Evolutionary conservation across 371 early-diverging fungal genomes (phyloP).

Genomic region (Mortierella sp.): DNA sequence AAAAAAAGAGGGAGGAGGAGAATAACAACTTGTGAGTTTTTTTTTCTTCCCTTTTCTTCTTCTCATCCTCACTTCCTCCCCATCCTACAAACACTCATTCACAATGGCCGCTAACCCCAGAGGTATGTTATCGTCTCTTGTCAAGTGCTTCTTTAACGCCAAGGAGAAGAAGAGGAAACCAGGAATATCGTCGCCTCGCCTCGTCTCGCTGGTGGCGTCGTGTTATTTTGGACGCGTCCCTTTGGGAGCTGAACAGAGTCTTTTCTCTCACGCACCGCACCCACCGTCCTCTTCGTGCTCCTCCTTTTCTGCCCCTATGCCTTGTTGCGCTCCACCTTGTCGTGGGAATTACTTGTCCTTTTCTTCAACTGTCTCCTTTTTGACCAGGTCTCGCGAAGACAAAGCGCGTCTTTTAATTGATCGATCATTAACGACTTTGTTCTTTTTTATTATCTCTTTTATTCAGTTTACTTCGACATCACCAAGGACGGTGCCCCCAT

Average conservation of each 20-base stretch:
- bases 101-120: conserved; percentile 41
- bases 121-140: conserved; percentile 19
- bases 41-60: conserved; percentile 19
- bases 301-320: not conserved
- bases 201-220: not conserved
- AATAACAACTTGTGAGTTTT: not conserved
- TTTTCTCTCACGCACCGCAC: not conserved
- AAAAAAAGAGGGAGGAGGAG: not conserved
- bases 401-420: not conserved
- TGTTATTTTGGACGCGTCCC: conserved; percentile 2
- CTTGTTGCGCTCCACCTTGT: not conserved
- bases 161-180: not conserved
- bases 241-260: not conserved
- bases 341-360: not conserved
- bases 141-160: not conserved
- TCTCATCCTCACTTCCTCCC: not conserved
- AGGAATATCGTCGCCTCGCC: not conserved
- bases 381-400: not conserved
- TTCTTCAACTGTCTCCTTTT: not conserved
- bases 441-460: not conserved
- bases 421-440: not conserved
- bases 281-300: not conserved
- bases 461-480: conserved; percentile 80
- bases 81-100: conserved; percentile 19
- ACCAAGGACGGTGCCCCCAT: conserved; percentile 67